A percentile compares a stretch with the other conserved stretches of the same genome.
These are phyloP conservation scores for Monosporascus sp. DNA, from an alignment of 2,329 filamentous ascomycete species.

Conservation along the genomic window DNA sequence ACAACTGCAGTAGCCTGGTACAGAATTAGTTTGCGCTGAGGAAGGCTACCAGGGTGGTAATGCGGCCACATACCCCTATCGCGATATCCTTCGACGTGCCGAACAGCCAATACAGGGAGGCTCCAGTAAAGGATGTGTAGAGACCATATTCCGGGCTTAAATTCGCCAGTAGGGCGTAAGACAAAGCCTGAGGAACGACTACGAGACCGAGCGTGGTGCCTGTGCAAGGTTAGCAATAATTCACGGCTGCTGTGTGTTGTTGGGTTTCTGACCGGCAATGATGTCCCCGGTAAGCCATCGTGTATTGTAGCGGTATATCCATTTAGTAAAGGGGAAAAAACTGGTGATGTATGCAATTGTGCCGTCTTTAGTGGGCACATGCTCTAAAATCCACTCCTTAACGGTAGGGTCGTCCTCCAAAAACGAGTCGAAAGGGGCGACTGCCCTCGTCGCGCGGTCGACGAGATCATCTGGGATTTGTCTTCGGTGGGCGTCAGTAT, in stretches of 20 bases:
- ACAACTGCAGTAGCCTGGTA: constrained; percentile 39
- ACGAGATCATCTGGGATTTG: constrained; percentile 1
- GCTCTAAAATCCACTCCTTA: constrained; percentile 53
- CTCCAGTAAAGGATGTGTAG: constrained; percentile 79
- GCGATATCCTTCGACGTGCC: constrained; percentile 83
- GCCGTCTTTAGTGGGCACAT: constrained; percentile 44
- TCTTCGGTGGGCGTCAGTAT: constrained; percentile 1
- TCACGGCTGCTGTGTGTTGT: neutral
- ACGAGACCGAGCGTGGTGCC: constrained; percentile 65
- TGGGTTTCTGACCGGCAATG: constrained; percentile 52
- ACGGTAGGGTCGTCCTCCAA: constrained; percentile 65
- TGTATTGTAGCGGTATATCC: constrained; percentile 66
- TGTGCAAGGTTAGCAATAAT: constrained; percentile 9
- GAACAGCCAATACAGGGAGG: constrained; percentile 77
- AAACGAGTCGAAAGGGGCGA: constrained; percentile 50
- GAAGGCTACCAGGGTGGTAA: no score
- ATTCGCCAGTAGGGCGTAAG: constrained; percentile 68
- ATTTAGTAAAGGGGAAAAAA: constrained; percentile 61
- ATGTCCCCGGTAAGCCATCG: constrained; percentile 70
- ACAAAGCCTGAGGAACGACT: constrained; percentile 75
- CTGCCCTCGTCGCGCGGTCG: neutral
- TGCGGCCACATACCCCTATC: constrained; percentile 49
- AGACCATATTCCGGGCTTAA: constrained; percentile 66
- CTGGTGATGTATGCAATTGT: constrained; percentile 43
- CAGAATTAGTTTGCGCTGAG: constrained; percentile 3